Evolutionary conservation across 495 filamentous ascomycete species (phyloP), one percentile per base, ranked within the genome.

Genomic region (Neurospora sp.): DNA sequence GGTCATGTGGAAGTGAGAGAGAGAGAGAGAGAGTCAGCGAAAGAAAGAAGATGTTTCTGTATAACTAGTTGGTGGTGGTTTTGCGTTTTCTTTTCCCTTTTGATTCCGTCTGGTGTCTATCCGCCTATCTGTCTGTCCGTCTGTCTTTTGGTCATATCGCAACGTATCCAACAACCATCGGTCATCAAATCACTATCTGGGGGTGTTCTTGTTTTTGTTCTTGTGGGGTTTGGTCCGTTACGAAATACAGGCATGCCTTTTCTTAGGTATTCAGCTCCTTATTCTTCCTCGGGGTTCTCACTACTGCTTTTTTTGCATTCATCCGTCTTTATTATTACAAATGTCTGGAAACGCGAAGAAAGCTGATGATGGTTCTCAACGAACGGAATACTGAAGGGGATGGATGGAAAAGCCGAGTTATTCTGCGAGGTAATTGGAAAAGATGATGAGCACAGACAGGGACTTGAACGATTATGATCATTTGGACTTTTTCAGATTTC

Each of bases 1-100:
- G 53, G 27, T 65, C 53, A 65, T 35, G 53, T 65, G 53, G 27
- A 65, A 35, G 22, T 35, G 31, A 18, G 48, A 31, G 8, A 35
- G 53, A 65, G 27, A 27, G 41, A 18, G 41, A 18, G 16, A 44
- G 5, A 20, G 53, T 31, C 53, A 65, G 53, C 27, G 53, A 31
- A 65, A 37, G 53, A 65, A 65, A 35, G 20, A 46, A 69, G 22
- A 53, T 46, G 18, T 70, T 44, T 69, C 65, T 77, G 76, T 77
- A 76, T 59, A 74, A 77, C 71, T 76, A 76, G 70, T 65, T 72
- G 72, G 72, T 68, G 48, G 71, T 16, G 69, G 68, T 73, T 69
- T 73, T 73, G 14, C 69, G 20, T 70, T 39, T 42, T 14, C 10
- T 16, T 69, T 38, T 74, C 18, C 53, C 27, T 14, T 18, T 65